Base-by-base conservation (phyloP, 169 alveolate species). In the Plasmodium reichenowi region DNA sequence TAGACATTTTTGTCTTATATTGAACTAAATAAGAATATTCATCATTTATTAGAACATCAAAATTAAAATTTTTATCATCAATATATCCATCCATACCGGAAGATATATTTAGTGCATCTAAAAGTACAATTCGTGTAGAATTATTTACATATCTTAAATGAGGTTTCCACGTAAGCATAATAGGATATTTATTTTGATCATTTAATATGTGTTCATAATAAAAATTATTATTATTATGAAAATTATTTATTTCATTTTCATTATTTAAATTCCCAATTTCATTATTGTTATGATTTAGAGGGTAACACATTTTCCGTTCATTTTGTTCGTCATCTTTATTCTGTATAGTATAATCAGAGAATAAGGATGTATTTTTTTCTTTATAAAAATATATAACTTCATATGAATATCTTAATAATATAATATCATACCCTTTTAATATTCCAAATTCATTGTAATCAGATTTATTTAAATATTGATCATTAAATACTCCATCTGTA, bases 1-100 rank as follows among this genome's bases (percentile, higher is more conserved):
- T 78, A 20, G 89, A 78, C 43, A 78, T 8, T 58, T 78, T 43
- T 22, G 78, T 78, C 67, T 78, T 78, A 59, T 78, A 78, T 52
- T 78, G 73, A 58, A 78, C 70, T 70, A 78, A 54, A 47, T 78
- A 78, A 13, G 89, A 78, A 59, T 78, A 78, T 12, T 68, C 71
- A 54, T 78, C 78, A 64, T 78, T 78, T 78, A 64, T 3, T 63
- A 78, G 20, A 78, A 64, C 62, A 22, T 78, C 89, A 54, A 78
- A 78, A 47, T 78, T 78, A 78, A 78, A 78, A 64, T 78, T 78
- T 78, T 78, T 58, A 50, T 71, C 89, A 13, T 78, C 89, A 7
- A 78, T 78, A 67, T 78, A 78, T 38, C 89, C 89, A 66, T 78
- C 89, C 89, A 78, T 78, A 50, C 89, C 89, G 0, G 89, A 78